Conservation (phyloP, 2,329 filamentous ascomycete genomes). For the Mycocentrospora acerina region DNA sequence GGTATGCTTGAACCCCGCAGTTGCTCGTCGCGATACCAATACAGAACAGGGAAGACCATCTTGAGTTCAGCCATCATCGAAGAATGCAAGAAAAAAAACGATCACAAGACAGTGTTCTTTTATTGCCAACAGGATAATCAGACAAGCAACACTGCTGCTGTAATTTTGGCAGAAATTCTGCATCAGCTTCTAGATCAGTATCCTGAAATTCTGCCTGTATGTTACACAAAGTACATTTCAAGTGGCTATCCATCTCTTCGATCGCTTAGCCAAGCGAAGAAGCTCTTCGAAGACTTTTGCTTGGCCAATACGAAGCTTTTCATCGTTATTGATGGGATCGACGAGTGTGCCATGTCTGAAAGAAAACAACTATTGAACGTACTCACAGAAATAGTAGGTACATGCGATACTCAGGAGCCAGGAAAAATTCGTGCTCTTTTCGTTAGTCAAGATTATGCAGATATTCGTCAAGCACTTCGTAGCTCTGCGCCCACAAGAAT, state of each 20-base stretch:
- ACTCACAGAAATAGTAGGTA: constrained; percentile 11
- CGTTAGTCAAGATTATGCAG: constrained; percentile 28
- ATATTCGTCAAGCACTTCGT: constrained; percentile 17
- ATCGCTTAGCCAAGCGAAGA: constrained; percentile 14
- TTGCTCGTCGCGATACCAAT: background rate
- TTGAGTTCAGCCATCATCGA: constrained; percentile 29
- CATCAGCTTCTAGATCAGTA: constrained; percentile 20
- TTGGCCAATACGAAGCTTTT: constrained; percentile 15
- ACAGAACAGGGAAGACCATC: constrained; percentile 26
- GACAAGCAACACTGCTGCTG: constrained; percentile 12
- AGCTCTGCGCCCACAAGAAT: constrained; percentile 5
- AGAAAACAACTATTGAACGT: constrained; percentile 21
- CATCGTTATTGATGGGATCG: constrained; percentile 28
- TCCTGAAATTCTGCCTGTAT: constrained; percentile 14
- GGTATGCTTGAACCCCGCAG: constrained; percentile 9
- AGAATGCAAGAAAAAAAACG: constrained; percentile 8
- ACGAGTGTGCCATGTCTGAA: constrained; percentile 21
- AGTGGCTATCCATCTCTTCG: constrained; percentile 23
- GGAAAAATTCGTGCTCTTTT: constrained; percentile 25
- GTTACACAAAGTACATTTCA: constrained; percentile 5
- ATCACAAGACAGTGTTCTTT: constrained; percentile 17
- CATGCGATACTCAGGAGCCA: constrained; percentile 15
- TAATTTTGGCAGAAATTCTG: constrained; percentile 18
- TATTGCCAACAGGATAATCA: constrained; percentile 26
- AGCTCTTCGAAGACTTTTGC: constrained; percentile 24